phyloP scores from a whole-genome alignment of 345 rosid species.

The Gossypium bickii region DNA sequence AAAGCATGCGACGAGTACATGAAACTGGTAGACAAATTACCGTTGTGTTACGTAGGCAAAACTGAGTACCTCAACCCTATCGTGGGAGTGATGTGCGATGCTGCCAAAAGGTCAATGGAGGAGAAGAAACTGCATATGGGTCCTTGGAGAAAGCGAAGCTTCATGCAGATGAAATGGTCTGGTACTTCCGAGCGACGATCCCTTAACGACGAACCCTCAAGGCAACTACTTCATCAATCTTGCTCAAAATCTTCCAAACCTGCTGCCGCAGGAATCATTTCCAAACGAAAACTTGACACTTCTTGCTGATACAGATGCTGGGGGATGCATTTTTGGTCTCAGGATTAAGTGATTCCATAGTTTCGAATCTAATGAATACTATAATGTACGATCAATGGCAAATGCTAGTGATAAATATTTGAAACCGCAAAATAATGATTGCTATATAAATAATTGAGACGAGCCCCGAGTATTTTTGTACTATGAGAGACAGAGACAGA shows the following conservation, averaged over 20 bases:
- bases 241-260: constrained; percentile 14
- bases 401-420: neutral
- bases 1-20: constrained; percentile 38
- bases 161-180: constrained; percentile 60
- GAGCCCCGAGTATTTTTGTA: neutral
- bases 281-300: neutral
- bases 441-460: neutral
- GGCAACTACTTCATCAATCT: constrained; percentile 2
- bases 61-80: constrained; percentile 32
- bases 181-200: neutral
- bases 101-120: constrained; percentile 43
- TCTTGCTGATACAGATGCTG: neutral
- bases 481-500: no score
- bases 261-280: neutral
- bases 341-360: neutral
- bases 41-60: constrained; percentile 40
- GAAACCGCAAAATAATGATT: neutral
- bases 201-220: neutral
- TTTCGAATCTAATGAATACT: neutral
- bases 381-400: no score
- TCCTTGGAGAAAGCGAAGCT: constrained; percentile 45
- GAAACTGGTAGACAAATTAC: constrained; percentile 27
- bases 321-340: neutral
- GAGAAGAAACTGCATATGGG: constrained; percentile 44
- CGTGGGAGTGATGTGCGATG: constrained; percentile 33